Conservation (phyloP, 805 yeast genomes). For the Nakazawaea ambrosiae region DNA sequence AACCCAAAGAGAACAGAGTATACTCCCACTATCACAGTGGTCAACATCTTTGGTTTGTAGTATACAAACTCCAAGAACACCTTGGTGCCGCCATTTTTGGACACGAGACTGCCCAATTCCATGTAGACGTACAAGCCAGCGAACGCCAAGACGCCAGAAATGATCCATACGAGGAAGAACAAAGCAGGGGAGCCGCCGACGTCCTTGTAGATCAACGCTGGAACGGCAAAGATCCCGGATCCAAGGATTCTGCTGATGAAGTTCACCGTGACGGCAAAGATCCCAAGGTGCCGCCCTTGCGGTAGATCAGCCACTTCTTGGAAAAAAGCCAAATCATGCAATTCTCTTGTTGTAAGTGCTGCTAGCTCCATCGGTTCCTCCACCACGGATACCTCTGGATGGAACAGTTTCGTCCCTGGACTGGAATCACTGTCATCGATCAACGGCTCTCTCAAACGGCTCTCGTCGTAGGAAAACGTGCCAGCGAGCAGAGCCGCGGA, state of each 20-base stretch:
- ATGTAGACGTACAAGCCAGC: slow-evolving; percentile 61
- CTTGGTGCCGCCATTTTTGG: slow-evolving; percentile 72
- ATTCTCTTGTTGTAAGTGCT: slow-evolving; percentile 4
- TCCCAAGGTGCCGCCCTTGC: slow-evolving; percentile 69
- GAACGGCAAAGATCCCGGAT: slow-evolving; percentile 71
- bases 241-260: slow-evolving; percentile 69
- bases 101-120: slow-evolving; percentile 65
- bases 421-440: no score
- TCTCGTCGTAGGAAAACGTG: no score
- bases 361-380: slow-evolving; percentile 5
- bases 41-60: slow-evolving; percentile 47
- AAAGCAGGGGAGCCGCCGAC: slow-evolving; percentile 61
- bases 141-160: slow-evolving; percentile 56
- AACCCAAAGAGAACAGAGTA: slow-evolving; percentile 45
- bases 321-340: slow-evolving; percentile 7
- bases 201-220: slow-evolving; percentile 58
- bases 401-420: no score
- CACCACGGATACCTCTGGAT: no score
- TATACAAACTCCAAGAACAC: slow-evolving; percentile 65
- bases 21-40: slow-evolving; percentile 39
- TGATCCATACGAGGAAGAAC: slow-evolving; percentile 56
- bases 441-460: no score
- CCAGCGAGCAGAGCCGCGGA: no score
- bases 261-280: slow-evolving; percentile 56
- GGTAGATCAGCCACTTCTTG: slow-evolving; percentile 30